A percentile compares a stretch with the other conserved stretches of the same genome.
These are phyloP conservation scores for Dryadomyces quercivorus DNA, from an alignment of 2,329 filamentous ascomycete species.

Conservation along the genomic window DNA sequence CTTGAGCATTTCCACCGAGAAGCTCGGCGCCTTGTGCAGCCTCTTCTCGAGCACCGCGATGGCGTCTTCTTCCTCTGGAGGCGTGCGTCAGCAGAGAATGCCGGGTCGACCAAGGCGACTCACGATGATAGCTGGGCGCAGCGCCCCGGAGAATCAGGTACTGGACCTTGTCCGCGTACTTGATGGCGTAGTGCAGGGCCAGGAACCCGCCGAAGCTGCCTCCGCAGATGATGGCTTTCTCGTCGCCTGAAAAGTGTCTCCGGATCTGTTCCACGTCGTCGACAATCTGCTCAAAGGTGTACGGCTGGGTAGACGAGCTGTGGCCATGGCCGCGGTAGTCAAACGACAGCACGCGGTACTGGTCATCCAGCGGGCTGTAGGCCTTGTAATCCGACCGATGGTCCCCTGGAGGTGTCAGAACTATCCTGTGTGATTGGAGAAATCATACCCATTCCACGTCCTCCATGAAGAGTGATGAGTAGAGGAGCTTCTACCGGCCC, in stretches of 20 bases:
- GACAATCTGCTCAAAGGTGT: slow-evolving; percentile 24
- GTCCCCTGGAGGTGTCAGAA: slow-evolving; percentile 15
- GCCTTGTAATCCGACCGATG: slow-evolving; percentile 22
- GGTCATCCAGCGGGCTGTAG: slow-evolving; percentile 17
- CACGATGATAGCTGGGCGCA: slow-evolving; percentile 22
- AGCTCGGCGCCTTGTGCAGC: slow-evolving; percentile 20
- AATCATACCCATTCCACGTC: slow-evolving; percentile 21
- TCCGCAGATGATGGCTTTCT: slow-evolving; percentile 21
- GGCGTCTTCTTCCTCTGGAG: slow-evolving; percentile 20
- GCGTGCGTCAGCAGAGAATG: not conserved
- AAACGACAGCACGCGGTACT: slow-evolving; percentile 22
- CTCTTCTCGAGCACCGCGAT: slow-evolving; percentile 19
- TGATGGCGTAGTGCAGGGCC: slow-evolving; percentile 26
- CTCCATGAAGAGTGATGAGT: slow-evolving; percentile 25
- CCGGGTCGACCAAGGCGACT: not conserved
- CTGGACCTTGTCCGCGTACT: slow-evolving; percentile 19
- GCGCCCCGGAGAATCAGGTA: slow-evolving; percentile 24
- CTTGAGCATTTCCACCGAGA: slow-evolving; percentile 23
- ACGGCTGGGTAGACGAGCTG: slow-evolving; percentile 22
- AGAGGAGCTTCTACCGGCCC: slow-evolving; percentile 19
- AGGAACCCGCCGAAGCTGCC: slow-evolving; percentile 28
- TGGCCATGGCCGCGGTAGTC: slow-evolving; percentile 24
- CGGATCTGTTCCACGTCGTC: slow-evolving; percentile 24
- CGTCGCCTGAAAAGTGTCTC: slow-evolving; percentile 14
- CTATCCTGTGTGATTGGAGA: not conserved